Evolutionary conservation across 179 eudicot genomes (phyloP).

Genomic region (Drosera spatulata): DNA sequence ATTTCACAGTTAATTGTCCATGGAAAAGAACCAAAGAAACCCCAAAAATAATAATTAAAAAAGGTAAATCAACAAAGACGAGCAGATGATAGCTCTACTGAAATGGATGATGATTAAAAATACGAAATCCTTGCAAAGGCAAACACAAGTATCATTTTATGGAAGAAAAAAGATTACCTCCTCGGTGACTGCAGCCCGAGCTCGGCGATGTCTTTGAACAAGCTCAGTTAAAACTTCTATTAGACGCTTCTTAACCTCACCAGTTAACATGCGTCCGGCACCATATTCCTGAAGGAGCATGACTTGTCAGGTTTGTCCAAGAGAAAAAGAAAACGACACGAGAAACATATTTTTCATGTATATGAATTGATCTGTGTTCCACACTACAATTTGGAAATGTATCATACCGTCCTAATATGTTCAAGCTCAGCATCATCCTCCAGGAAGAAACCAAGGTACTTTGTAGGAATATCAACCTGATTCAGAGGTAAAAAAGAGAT

Average conservation of each 20-base stretch:
- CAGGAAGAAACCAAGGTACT: constrained; percentile 84
- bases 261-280: constrained; percentile 87
- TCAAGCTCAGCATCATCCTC: constrained; percentile 93
- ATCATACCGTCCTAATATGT: constrained; percentile 51
- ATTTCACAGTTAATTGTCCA: too few relatives aligned
- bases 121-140: too few relatives aligned
- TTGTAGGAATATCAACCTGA: constrained; percentile 77
- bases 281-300: constrained; percentile 59
- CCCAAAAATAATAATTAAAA: constrained; percentile 39
- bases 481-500: constrained; percentile 5
- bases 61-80: too few relatives aligned
- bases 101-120: too few relatives aligned
- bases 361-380: background rate
- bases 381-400: background rate
- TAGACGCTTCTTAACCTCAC: constrained; percentile 80
- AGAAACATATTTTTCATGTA: background rate
- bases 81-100: too few relatives aligned
- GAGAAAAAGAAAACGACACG: background rate
- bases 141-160: too few relatives aligned
- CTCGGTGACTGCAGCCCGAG: constrained; percentile 88
- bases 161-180: constrained; percentile 61
- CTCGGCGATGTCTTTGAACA: constrained; percentile 79
- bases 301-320: background rate
- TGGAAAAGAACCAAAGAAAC: too few relatives aligned
- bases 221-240: constrained; percentile 69